These are phyloP conservation scores for Cadophora sp. DNA, from an alignment of 2,329 filamentous ascomycete species.

Conservation along the genomic window DNA sequence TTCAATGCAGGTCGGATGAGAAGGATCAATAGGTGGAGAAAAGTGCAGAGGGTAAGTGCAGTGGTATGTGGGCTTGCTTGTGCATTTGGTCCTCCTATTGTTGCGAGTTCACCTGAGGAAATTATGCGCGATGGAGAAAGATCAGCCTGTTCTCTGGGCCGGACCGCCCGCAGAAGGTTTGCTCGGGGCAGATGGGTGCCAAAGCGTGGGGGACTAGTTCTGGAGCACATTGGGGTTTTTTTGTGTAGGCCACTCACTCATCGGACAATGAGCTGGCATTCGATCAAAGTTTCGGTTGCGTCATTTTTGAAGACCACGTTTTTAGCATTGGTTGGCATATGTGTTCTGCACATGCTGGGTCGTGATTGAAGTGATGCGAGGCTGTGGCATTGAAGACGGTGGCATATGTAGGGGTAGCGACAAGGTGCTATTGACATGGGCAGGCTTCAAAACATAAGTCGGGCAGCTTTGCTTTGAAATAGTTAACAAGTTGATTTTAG, in stretches of 20 bases:
- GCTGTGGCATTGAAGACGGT: constrained; percentile 1
- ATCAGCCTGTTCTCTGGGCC: constrained; percentile 4
- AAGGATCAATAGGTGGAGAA: neutral
- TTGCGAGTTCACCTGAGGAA: neutral
- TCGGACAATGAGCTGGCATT: neutral
- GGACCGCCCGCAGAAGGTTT: constrained; percentile 5
- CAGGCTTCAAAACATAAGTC: too few relatives aligned
- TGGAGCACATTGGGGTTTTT: neutral
- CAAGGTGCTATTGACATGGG: neutral
- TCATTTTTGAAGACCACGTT: too few relatives aligned
- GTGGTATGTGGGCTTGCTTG: neutral
- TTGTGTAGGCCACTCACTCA: neutral
- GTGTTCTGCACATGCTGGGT: neutral
- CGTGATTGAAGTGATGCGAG: neutral
- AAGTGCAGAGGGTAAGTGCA: neutral
- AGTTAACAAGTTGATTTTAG: too few relatives aligned
- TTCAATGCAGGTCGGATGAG: neutral
- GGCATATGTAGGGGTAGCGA: constrained; percentile 5
- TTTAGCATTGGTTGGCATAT: too few relatives aligned
- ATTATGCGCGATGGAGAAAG: neutral
- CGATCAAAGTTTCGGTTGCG: too few relatives aligned
- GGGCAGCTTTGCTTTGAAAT: too few relatives aligned
- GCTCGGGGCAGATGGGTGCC: too few relatives aligned
- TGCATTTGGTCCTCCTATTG: neutral
- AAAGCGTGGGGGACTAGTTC: neutral